Conservation (phyloP, 176 grass and related monocot genomes). For the Paspalum notatum region DNA sequence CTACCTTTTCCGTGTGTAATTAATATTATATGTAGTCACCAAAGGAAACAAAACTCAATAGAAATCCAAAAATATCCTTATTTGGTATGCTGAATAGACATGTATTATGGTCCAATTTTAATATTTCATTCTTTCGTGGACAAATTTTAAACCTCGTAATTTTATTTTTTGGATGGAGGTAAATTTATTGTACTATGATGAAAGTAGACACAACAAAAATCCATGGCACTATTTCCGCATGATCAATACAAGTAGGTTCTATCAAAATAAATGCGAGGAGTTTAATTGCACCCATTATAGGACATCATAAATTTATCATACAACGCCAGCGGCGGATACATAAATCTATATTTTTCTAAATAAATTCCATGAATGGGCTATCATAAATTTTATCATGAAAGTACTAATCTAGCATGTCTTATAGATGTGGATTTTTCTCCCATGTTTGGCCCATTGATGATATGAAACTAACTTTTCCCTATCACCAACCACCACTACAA, state of each 20-base stretch:
- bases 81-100: too few relatives aligned
- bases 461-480: constrained; percentile 94
- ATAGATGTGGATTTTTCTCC: constrained; percentile 97
- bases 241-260: neutral
- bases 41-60: too few relatives aligned
- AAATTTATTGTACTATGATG: neutral
- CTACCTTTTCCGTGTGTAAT: too few relatives aligned
- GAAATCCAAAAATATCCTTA: too few relatives aligned
- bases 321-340: neutral
- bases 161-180: neutral
- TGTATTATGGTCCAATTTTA: too few relatives aligned
- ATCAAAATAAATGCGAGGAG: neutral
- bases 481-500: constrained; percentile 50
- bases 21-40: too few relatives aligned
- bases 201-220: neutral
- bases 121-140: too few relatives aligned
- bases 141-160: too few relatives aligned
- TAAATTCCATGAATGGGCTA: neutral
- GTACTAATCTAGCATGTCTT: constrained; percentile 63
- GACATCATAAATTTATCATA: neutral
- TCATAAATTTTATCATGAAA: constrained; percentile 15
- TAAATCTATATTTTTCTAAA: neutral
- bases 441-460: constrained; percentile 97
- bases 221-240: neutral
- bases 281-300: neutral